phyloP scores from a whole-genome alignment of 2,329 filamentous ascomycete genomes.

The Chaetomiaceae sp. region DNA sequence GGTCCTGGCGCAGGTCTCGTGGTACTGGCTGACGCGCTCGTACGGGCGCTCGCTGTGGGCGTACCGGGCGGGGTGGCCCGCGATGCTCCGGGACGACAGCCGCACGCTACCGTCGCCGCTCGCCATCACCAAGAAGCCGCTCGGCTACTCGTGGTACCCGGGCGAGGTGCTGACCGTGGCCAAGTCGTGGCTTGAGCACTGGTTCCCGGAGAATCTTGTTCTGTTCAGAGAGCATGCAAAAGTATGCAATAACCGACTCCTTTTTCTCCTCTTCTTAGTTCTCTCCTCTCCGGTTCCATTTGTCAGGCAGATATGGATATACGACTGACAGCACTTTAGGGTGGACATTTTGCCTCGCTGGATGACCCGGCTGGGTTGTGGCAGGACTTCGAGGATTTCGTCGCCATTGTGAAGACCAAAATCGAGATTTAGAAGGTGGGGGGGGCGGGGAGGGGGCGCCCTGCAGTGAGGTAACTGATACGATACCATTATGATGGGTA shows the following conservation, averaged over 20 bases:
- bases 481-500: too few species aligned
- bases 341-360: conserved; percentile 49
- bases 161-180: conserved; percentile 36
- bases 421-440: conserved; percentile 2
- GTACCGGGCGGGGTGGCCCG: conserved; percentile 2
- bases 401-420: conserved; percentile 12
- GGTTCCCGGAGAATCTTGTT: conserved; percentile 15
- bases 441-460: too few species aligned
- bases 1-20: conserved; percentile 8
- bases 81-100: background rate
- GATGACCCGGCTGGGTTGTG: conserved; percentile 37
- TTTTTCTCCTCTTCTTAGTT: too few species aligned
- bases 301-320: too few species aligned
- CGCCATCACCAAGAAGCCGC: conserved; percentile 30
- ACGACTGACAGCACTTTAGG: too few species aligned
- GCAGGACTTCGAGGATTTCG: conserved; percentile 38
- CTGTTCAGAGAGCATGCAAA: conserved; percentile 9
- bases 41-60: conserved; percentile 8
- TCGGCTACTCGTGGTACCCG: conserved; percentile 41
- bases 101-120: conserved; percentile 7
- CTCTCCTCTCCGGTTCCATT: too few species aligned
- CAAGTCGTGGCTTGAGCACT: conserved; percentile 26
- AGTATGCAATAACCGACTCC: too few species aligned
- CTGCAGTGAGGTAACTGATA: too few species aligned
- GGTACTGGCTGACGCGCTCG: conserved; percentile 7